Base-by-base conservation (phyloP, 179 eudicot genomes). In the Vitellaria paradoxa region DNA sequence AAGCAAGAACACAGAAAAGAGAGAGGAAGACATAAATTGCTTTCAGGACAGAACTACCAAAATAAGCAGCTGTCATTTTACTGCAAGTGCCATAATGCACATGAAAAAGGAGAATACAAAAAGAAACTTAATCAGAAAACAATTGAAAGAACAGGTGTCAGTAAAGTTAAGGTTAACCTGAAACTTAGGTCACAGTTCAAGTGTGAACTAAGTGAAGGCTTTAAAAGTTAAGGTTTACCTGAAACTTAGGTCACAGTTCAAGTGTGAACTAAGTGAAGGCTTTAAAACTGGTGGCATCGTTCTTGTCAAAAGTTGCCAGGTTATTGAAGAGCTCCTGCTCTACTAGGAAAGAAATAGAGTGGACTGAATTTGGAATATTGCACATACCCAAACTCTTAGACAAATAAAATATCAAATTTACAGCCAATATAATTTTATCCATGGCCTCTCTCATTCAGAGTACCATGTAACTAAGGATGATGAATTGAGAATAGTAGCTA, bases 81-180 rank as follows among this genome's bases (percentile, higher is more conserved):
- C 13, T 18, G 26, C 0, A 45, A 45, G 71, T 47, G 53, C 15
- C 26, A 9, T 68, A 18, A 47, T 55, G 17, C 4, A 20, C 5
- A 21, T 50, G 20, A 47, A 49, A 69, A 69, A 50, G 6, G n/a
- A 23, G n/a, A 69, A 6, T 20, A 52, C 40, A 7, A 11, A 69
- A 69, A 50, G 18, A 46, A 49, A 68, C 8, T 21, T 15, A 13
- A 69, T 49, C 59, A 24, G 42, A 59, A 13, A 49, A 21, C 42
- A 13, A 4, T 69, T 47, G 24, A 49, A 69, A 69, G 59, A 69
- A 69, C 73, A 69, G 57, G 73, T 69, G 73, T 69, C 73, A 6
- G 49, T 11, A 69, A 47, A 23, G 56, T 53, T 68, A 7, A 12
- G 57, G 26, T n/a, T 5, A 20, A 68, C 10, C 59, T 23, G 12